Percentiles rank a stretch among this genome's conserved stretches.
These are phyloP conservation scores for Paramecium primaurelia DNA, from an alignment of 73 alveolate species.

Conservation along the genomic window DNA sequence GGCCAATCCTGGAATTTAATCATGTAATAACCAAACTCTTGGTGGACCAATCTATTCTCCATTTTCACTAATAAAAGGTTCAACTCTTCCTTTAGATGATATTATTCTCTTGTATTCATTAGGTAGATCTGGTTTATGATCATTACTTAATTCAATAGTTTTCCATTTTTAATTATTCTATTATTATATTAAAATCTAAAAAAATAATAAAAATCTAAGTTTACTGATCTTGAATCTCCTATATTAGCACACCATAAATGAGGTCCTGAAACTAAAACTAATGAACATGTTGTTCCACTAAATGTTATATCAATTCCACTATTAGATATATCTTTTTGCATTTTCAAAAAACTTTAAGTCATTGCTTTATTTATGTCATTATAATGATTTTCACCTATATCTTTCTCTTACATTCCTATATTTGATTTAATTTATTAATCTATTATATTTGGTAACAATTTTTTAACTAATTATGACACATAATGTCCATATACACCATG, in stretches of 20 bases:
- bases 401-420: slow-evolving; percentile 7
- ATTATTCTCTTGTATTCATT: slow-evolving; percentile 82
- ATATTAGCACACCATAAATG: slow-evolving; percentile 66
- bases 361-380: not conserved
- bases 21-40: slow-evolving; percentile 91
- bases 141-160: slow-evolving; percentile 67
- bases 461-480: slow-evolving; percentile 68
- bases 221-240: slow-evolving; percentile 71
- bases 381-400: not conserved
- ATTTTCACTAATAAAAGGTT: slow-evolving; percentile 67
- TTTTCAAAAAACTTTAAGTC: not conserved
- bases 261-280: slow-evolving; percentile 62
- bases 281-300: slow-evolving; percentile 67
- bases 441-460: slow-evolving; percentile 40
- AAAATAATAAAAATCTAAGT: not conserved
- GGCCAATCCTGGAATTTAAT: slow-evolving; percentile 96
- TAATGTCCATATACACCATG: slow-evolving; percentile 85
- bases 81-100: slow-evolving; percentile 83
- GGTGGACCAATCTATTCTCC: slow-evolving; percentile 86
- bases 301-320: slow-evolving; percentile 63
- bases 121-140: slow-evolving; percentile 89
- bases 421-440: not conserved
- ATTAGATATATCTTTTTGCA: slow-evolving; percentile 41
- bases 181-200: slow-evolving; percentile 24
- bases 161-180: slow-evolving; percentile 47